phyloP scores from a whole-genome alignment of 2,329 filamentous ascomycete species.

The Trichoderma sp. region DNA sequence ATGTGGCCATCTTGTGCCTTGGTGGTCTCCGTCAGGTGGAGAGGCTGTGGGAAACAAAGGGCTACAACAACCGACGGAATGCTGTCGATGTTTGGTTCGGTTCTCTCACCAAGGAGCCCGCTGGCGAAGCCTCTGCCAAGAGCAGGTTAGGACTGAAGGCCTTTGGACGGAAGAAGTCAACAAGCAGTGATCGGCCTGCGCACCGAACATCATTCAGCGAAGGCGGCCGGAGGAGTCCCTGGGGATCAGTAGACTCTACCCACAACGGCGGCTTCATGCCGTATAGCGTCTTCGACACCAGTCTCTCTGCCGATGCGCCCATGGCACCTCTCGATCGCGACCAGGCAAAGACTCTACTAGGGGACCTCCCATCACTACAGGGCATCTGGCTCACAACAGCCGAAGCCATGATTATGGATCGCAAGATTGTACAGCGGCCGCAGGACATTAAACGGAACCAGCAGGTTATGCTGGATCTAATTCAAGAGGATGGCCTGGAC shows the following conservation, averaged over 20 bases:
- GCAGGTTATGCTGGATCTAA: slow-evolving; percentile 62
- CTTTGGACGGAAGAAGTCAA: slow-evolving; percentile 59
- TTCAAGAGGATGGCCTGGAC: slow-evolving; percentile 57
- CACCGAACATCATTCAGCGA: slow-evolving; percentile 28
- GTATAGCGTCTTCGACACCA: slow-evolving; percentile 57
- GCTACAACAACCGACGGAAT: slow-evolving; percentile 58
- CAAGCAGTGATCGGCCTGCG: slow-evolving; percentile 29
- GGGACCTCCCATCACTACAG: slow-evolving; percentile 57
- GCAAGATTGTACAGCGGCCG: slow-evolving; percentile 56
- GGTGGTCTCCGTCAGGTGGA: slow-evolving; percentile 63
- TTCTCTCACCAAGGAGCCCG: slow-evolving; percentile 45
- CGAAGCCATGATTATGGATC: slow-evolving; percentile 59
- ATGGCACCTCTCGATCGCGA: slow-evolving; percentile 56
- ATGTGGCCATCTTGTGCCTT: slow-evolving; percentile 58
- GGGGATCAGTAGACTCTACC: slow-evolving; percentile 34
- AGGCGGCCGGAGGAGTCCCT: slow-evolving; percentile 29
- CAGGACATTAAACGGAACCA: slow-evolving; percentile 63
- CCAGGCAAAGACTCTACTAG: slow-evolving; percentile 49
- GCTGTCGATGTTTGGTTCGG: slow-evolving; percentile 62
- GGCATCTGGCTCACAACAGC: slow-evolving; percentile 63
- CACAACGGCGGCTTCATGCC: slow-evolving; percentile 31
- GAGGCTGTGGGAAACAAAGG: slow-evolving; percentile 64
- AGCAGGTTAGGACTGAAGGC: slow-evolving; percentile 52
- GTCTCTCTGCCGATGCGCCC: slow-evolving; percentile 59
- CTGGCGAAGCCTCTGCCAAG: slow-evolving; percentile 44